phyloP scores from a whole-genome alignment of 805 yeast genomes.

The Candida parachauliodes region DNA sequence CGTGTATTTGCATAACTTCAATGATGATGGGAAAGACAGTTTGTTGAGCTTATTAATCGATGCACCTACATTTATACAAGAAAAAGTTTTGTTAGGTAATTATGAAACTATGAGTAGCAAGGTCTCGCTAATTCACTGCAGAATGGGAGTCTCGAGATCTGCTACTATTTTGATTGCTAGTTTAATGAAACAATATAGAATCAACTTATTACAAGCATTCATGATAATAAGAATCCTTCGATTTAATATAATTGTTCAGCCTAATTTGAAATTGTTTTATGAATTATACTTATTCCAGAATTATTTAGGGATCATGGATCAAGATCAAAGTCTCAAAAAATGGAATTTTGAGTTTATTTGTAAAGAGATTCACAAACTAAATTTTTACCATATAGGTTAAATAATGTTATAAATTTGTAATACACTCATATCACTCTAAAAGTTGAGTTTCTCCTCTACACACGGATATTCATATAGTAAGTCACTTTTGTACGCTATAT shows the following conservation, averaged over 20 bases:
- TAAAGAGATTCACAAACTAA: conserved; percentile 25
- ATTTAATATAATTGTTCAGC: conserved; percentile 41
- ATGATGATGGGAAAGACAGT: conserved; percentile 39
- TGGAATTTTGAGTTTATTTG: conserved; percentile 29
- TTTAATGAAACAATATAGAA: conserved; percentile 29
- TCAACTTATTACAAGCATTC: conserved; percentile 32
- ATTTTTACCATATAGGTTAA: conserved; percentile 18
- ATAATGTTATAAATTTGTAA: too few relatives aligned
- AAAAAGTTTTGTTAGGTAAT: conserved; percentile 21
- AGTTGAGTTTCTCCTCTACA: too few relatives aligned
- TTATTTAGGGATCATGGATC: conserved; percentile 14
- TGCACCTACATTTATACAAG: conserved; percentile 28
- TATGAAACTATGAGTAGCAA: conserved; percentile 12
- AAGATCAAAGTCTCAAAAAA: conserved; percentile 8
- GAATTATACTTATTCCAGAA: conserved; percentile 31
- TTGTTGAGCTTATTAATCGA: conserved; percentile 24
- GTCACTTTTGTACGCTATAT: too few relatives aligned
- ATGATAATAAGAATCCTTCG: conserved; percentile 35
- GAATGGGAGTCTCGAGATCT: conserved; percentile 42
- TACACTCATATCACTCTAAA: too few relatives aligned
- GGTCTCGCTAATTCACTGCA: conserved; percentile 32
- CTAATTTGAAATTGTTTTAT: conserved; percentile 36
- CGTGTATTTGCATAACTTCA: conserved; percentile 30
- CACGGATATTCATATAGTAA: too few relatives aligned
- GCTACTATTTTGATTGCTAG: conserved; percentile 39